Conservation (phyloP, 2,329 filamentous ascomycete species). For the Rutstroemia sp. region DNA sequence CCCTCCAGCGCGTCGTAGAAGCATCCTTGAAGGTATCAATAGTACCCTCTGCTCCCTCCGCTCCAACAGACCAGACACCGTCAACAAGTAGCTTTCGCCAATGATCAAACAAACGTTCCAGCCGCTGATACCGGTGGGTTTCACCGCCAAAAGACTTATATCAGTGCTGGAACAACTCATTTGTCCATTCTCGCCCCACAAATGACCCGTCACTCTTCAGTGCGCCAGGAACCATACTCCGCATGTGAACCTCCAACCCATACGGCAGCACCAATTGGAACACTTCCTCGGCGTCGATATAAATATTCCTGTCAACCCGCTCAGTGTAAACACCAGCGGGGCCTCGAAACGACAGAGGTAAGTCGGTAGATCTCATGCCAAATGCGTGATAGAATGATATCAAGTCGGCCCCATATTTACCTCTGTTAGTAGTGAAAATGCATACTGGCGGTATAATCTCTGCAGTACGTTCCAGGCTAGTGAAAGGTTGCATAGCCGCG, state of each 20-base stretch:
- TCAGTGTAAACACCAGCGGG: constrained; percentile 2
- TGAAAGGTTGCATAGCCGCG: background rate
- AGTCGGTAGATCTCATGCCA: background rate
- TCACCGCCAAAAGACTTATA: constrained; percentile 2
- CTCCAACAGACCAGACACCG: constrained; percentile 10
- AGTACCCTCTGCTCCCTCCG: constrained; percentile 9
- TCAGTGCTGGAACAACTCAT: constrained; percentile 6
- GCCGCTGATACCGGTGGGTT: constrained; percentile 1
- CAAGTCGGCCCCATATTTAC: background rate
- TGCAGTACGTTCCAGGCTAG: background rate
- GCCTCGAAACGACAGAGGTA: too few relatives aligned
- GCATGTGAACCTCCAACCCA: background rate
- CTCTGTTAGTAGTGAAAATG: background rate
- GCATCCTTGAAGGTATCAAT: constrained; percentile 10
- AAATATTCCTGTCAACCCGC: constrained; percentile 6
- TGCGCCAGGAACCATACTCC: background rate
- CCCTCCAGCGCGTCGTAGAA: constrained; percentile 13
- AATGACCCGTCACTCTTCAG: constrained; percentile 1
- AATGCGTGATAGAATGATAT: background rate
- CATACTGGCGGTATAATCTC: background rate
- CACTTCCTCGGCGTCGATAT: background rate
- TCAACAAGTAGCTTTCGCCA: constrained; percentile 9
- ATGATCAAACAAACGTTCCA: constrained; percentile 7
- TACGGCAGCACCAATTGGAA: background rate
- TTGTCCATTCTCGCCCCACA: constrained; percentile 1